phyloP scores from a whole-genome alignment of 108 stramenopile genomes.

The Conticribra guillardii region DNA sequence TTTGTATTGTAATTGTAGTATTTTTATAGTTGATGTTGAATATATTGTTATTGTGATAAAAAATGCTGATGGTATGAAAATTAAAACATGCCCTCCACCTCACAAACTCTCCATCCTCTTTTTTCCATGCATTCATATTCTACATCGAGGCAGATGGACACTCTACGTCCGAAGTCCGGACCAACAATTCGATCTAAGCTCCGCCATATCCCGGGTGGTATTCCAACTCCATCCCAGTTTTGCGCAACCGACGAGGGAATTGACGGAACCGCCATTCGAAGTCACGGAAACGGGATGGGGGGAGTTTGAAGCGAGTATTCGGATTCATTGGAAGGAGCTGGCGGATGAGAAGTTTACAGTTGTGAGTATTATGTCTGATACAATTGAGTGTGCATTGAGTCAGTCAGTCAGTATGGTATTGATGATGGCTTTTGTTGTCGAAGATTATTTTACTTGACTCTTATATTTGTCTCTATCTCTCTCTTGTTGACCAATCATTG shows the following conservation, averaged over 20 bases:
- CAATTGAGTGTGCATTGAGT: background rate
- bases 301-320: conserved; percentile 96
- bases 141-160: conserved; percentile 8
- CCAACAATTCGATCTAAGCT: conserved; percentile 76
- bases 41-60: no score
- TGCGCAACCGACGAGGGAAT: conserved; percentile 81
- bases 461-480: no score
- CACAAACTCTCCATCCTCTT: background rate
- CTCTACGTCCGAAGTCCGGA: conserved; percentile 82
- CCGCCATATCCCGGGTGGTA: conserved; percentile 88
- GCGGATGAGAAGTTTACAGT: conserved; percentile 60
- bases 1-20: no score
- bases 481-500: no score
- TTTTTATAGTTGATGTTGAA: no score
- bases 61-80: background rate
- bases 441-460: no score
- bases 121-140: background rate
- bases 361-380: background rate
- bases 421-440: no score
- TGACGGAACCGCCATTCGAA: conserved; percentile 85
- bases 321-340: conserved; percentile 90
- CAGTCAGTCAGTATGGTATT: background rate
- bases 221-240: conserved; percentile 98
- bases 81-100: background rate
- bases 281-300: conserved; percentile 98